Base-by-base conservation (phyloP, 768 basidiomycete genomes). In the Leucosporidium creatinivorum region DNA sequence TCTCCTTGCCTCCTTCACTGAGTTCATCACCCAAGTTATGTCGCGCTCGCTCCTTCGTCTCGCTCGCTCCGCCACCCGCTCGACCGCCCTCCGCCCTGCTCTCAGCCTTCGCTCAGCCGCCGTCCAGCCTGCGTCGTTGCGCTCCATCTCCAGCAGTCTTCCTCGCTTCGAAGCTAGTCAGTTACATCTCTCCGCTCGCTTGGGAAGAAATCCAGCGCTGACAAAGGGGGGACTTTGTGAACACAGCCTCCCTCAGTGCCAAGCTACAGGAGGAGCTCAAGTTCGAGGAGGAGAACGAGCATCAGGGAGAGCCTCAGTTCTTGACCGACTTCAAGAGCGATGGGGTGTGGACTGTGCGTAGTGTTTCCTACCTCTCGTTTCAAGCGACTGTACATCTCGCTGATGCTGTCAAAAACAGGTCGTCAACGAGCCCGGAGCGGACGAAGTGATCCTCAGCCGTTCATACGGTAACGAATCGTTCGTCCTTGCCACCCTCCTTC, bases 391-490 rank as follows among this genome's bases (percentile, higher is more conserved):
- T 33, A 33, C 33, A 33, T 5, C 33, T 33, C 33, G 10, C 33
- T 33, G 33, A 33, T n/a, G n/a, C n/a, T n/a, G n/a, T n/a, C n/a
- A n/a, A n/a, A n/a, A n/a, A 33, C 33, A 90, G 87, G 83, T 98
- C 72, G 82, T 85, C 64, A 89, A 94, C 77, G 78, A 77, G 18
- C 72, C 80, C 8, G 89, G 88, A 48, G 83, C 85, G 63, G 93
- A 94, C 78, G 93, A 96, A 78, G 85, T 98, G 49, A 79, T 83
- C 30, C 79, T 98, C 52, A 81, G 81, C n/a, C 86, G 93, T 73
- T 86, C 85, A 73, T 94, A 91, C 78, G 93, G 91, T 69, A 91
- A 90, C 73, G 94, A 98, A 80, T 84, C 79, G 92, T 94, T 73
- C 65, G 88, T 84, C 18, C 58, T 48, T 28, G n/a, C 70, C 21